These are phyloP conservation scores for Alternaria sp. DNA, from an alignment of 2,329 filamentous ascomycete genomes.

Conservation along the genomic window DNA sequence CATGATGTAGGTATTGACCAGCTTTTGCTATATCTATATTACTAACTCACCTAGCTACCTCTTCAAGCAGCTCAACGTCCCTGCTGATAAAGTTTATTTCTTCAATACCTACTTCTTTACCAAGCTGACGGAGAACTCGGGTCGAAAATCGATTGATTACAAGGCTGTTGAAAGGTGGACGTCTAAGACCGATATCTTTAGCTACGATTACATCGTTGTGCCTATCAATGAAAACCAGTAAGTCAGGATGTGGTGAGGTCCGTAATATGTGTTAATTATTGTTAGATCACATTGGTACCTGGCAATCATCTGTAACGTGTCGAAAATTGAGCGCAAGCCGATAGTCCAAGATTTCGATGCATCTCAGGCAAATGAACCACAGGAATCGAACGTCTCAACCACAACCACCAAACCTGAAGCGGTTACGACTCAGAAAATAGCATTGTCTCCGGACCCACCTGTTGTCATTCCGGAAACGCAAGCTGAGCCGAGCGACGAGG, in stretches of 20 bases:
- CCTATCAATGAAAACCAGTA: constrained; percentile 80
- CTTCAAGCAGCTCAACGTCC: constrained; percentile 48
- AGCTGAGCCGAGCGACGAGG: constrained; percentile 15
- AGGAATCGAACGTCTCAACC: not conserved
- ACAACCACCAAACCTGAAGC: not conserved
- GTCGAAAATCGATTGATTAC: constrained; percentile 74
- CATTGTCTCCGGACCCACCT: constrained; percentile 1
- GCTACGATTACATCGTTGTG: constrained; percentile 87
- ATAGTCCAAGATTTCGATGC: constrained; percentile 24
- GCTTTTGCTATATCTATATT: not conserved
- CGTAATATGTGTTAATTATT: constrained; percentile 9
- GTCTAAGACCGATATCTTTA: constrained; percentile 81
- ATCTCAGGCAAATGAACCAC: not conserved
- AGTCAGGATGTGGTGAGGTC: constrained; percentile 8
- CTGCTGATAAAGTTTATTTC: constrained; percentile 77
- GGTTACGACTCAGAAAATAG: not conserved
- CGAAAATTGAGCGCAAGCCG: constrained; percentile 62
- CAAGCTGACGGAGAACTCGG: constrained; percentile 70
- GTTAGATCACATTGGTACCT: constrained; percentile 81
- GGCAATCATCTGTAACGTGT: constrained; percentile 91
- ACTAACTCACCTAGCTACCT: constrained; percentile 32
- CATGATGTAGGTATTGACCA: constrained; percentile 61
- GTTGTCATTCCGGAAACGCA: not conserved
- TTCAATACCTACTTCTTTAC: constrained; percentile 95
- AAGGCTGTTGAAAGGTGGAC: constrained; percentile 89